Evolutionary conservation across 2,329 filamentous ascomycete species (phyloP), one percentile per base, ranked within the genome.

Genomic region (Sclerotinia trifoliorum): DNA sequence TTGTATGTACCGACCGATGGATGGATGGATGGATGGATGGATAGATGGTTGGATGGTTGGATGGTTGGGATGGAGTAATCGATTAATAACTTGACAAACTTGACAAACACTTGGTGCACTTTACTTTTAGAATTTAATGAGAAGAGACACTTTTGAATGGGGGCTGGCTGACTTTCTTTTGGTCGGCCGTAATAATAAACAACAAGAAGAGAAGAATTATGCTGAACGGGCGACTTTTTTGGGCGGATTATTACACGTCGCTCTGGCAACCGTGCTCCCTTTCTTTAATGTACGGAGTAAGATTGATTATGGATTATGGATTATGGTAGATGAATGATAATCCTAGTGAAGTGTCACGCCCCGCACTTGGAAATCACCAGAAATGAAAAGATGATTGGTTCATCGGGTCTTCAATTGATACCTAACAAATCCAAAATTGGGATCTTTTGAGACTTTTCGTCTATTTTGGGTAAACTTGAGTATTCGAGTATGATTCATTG

Each of bases 261-360:
- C 62, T 65, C 62, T 46, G n/a, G 62, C 62, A 65, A 65, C 62
- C 35, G 62, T 55, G 62, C 62, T 65, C 51, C 49, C 15, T 65
- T 65, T 42, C 42, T 26, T 26, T 49, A 42, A 5, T 42, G 39
- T 42, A 42, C 10, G 7, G 10, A 35, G 35, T 35, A 35, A 35
- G 29, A 29, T n/a, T n/a, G n/a, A n/a, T n/a, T n/a, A n/a, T n/a
- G n/a, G 35, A 39, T 39, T 39, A 39, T 35, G 10, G 35, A 35
- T 39, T 39, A 39, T 13, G 39, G 39, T 42, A 42, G 39, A 42
- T 17, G 39, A 42, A 42, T 42, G 1, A 42, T 62, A 42, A 39
- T 39, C 32, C 32, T 15, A 57, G 54, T 57, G 54, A 57, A 44
- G 35, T 26, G 42, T 42, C 55, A 57, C 55, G 55, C 32, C 55